Conservation (phyloP, 345 rosid species). For the Stellera chamaejasme region DNA sequence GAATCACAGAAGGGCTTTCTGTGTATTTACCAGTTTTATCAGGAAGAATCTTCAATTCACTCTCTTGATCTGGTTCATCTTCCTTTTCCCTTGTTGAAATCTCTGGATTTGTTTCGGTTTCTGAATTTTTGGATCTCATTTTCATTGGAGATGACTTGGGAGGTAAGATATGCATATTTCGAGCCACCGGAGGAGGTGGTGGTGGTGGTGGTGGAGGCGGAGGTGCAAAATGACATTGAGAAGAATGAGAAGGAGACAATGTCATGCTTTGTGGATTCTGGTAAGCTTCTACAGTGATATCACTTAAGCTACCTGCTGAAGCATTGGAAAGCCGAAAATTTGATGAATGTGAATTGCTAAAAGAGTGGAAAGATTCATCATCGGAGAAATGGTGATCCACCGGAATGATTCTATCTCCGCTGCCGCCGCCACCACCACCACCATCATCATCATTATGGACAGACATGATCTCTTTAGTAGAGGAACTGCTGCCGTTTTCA, state of each 20-base stretch:
- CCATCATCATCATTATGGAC: constrained; percentile 39
- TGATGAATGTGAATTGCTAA: constrained; percentile 46
- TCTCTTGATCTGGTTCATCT: constrained; percentile 11
- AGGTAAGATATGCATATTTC: constrained; percentile 5
- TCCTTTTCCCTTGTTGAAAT: constrained; percentile 20
- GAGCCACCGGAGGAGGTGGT: constrained; percentile 27
- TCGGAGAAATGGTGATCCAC: constrained; percentile 49
- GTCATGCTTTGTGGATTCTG: constrained; percentile 16
- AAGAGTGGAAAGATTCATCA: constrained; percentile 85
- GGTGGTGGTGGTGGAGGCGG: constrained; percentile 39
- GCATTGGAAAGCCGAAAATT: constrained; percentile 49
- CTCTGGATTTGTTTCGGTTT: constrained; percentile 22
- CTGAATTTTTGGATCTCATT: constrained; percentile 16
- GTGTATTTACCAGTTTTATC: constrained; percentile 17
- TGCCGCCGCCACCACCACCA: constrained; percentile 20
- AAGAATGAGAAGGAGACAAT: constrained; percentile 16
- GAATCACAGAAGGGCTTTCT: constrained; percentile 22
- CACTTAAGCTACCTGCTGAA: constrained; percentile 38
- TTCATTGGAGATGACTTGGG: constrained; percentile 10
- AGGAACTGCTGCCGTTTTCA: constrained; percentile 44
- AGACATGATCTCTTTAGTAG: constrained; percentile 64
- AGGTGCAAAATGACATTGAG: constrained; percentile 10
- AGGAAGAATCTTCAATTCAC: constrained; percentile 16
- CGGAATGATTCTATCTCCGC: constrained; percentile 25
- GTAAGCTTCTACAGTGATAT: constrained; percentile 24